Evolutionary conservation across 2,329 filamentous ascomycete genomes (phyloP).

Genomic region (Aureobasidium sp.): DNA sequence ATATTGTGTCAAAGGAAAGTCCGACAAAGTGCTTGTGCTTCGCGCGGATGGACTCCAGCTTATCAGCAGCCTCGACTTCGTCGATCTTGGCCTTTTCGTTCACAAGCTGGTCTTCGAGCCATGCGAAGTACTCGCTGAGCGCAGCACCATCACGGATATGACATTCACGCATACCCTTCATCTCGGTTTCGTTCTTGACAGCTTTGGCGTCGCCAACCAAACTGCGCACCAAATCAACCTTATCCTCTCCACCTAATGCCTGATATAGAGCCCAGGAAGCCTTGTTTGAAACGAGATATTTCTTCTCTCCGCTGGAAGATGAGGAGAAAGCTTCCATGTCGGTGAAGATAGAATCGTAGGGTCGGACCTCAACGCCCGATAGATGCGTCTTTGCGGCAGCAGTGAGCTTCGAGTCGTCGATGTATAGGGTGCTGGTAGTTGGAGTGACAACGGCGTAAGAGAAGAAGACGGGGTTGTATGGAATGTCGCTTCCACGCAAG

Average conservation of each 20-base stretch:
- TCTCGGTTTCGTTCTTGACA: conserved; percentile 82
- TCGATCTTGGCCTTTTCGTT: conserved; percentile 67
- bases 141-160: conserved; percentile 91
- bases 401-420: conserved; percentile 72
- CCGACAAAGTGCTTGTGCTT: conserved; percentile 73
- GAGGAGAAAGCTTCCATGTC: conserved; percentile 62
- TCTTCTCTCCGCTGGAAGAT: conserved; percentile 36
- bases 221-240: conserved; percentile 79
- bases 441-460: conserved; percentile 87
- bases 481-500: conserved; percentile 86
- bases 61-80: conserved; percentile 86
- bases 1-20: conserved; percentile 92
- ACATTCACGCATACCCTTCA: conserved; percentile 88
- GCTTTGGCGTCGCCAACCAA: conserved; percentile 88
- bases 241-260: conserved; percentile 75
- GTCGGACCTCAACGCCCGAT: conserved; percentile 63
- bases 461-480: conserved; percentile 98
- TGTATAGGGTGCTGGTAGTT: conserved; percentile 67
- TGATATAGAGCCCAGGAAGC: conserved; percentile 89
- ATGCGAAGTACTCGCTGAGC: conserved; percentile 86
- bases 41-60: conserved; percentile 69
- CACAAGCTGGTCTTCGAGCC: conserved; percentile 84
- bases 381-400: conserved; percentile 64
- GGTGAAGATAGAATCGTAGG: conserved; percentile 73
- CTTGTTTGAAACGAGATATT: conserved; percentile 80